A percentile compares a stretch with the other conserved stretches of the same genome.
phyloP scores from a whole-genome alignment of 2,329 filamentous ascomycete genomes.

The Gliomastix tumulicola region DNA sequence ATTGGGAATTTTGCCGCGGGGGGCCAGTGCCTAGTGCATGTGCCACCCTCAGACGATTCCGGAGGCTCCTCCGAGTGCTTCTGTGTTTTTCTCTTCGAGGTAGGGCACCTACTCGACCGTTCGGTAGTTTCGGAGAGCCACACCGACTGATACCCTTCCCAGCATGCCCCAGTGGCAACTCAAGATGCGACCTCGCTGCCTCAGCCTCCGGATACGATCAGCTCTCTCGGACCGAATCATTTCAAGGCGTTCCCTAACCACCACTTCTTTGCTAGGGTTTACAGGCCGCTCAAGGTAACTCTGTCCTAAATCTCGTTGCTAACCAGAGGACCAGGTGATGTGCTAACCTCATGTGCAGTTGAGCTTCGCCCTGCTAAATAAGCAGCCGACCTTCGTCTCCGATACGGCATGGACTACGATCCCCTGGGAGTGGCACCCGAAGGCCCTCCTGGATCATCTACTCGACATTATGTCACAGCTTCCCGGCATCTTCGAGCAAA shows the following conservation, averaged over 20 bases:
- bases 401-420: slow-evolving; percentile 41
- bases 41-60: slow-evolving; percentile 25
- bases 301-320: background rate
- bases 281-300: slow-evolving; percentile 45
- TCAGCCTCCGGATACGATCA: background rate
- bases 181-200: background rate
- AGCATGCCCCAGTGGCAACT: too few relatives aligned
- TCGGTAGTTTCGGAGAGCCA: too few relatives aligned
- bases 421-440: slow-evolving; percentile 45
- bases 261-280: slow-evolving; percentile 50
- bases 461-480: slow-evolving; percentile 42
- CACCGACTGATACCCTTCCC: too few relatives aligned
- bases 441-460: slow-evolving; percentile 42
- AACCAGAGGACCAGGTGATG: background rate
- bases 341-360: slow-evolving; percentile 23
- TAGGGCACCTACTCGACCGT: too few relatives aligned
- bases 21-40: slow-evolving; percentile 35
- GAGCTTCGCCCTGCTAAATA: slow-evolving; percentile 39
- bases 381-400: slow-evolving; percentile 43
- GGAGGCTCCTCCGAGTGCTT: slow-evolving; percentile 28
- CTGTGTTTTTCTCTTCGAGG: slow-evolving; percentile 48
- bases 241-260: slow-evolving; percentile 48
- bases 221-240: slow-evolving; percentile 29
- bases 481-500: slow-evolving; percentile 36
- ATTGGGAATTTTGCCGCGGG: too few relatives aligned